Evolutionary conservation across 305 asterid genomes (phyloP).

Genomic region (Plantago coronopus): DNA sequence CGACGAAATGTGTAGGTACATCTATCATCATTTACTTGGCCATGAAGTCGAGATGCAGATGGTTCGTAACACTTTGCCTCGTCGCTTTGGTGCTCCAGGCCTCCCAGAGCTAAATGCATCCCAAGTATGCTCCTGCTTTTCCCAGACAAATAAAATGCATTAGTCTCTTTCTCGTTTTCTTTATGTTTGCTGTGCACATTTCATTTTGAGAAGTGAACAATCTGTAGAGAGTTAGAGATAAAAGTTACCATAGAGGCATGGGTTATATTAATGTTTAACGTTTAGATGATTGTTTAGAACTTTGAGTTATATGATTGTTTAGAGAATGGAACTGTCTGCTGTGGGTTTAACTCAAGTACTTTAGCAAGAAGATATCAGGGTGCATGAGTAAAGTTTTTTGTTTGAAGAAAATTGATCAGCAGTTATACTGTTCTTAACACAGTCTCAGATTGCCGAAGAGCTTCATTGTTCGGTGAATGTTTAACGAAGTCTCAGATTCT

Average conservation of each 20-base stretch:
- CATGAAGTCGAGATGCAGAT: slow-evolving; percentile 99
- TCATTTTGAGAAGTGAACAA: no score
- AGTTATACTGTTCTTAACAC: no score
- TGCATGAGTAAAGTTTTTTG: not conserved
- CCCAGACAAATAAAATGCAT: not conserved
- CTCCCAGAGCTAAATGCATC: slow-evolving; percentile 99
- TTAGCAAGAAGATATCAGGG: not conserved
- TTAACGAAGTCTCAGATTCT: not conserved
- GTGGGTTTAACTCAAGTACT: no score
- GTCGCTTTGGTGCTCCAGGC: slow-evolving; percentile 99
- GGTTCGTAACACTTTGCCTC: slow-evolving; percentile 95
- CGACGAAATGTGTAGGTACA: slow-evolving; percentile 57
- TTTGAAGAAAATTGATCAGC: no score
- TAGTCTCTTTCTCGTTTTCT: not conserved
- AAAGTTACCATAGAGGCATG: no score
- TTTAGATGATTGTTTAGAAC: no score
- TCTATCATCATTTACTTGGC: slow-evolving; percentile 95
- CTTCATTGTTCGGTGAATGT: no score
- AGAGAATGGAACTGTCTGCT: no score
- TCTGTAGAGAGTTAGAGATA: no score
- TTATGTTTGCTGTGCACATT: not conserved
- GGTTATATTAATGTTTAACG: no score
- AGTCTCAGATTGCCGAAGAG: no score
- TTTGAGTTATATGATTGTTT: no score
- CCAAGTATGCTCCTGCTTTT: slow-evolving; percentile 51